Conservation (phyloP, 2,329 filamentous ascomycete species). For the Hymenoscyphus fraxineus region DNA sequence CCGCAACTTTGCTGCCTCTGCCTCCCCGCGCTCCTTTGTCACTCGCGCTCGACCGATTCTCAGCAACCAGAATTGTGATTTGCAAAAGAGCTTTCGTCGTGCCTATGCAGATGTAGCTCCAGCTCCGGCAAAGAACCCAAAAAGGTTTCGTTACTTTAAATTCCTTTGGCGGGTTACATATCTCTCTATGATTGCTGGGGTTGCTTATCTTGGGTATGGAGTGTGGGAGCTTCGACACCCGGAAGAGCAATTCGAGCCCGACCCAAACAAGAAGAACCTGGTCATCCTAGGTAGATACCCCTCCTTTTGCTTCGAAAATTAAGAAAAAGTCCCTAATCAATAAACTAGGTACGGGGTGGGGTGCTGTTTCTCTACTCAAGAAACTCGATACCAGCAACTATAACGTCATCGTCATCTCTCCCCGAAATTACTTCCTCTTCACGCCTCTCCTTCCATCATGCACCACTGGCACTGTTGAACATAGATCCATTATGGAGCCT, state of each 20-base stretch:
- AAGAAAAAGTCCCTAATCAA: neutral
- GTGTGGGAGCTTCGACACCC: slow-evolving; percentile 83
- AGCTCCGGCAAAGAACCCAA: slow-evolving; percentile 46
- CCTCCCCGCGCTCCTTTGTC: slow-evolving; percentile 25
- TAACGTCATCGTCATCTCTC: slow-evolving; percentile 96
- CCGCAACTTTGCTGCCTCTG: slow-evolving; percentile 31
- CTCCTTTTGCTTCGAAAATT: slow-evolving; percentile 18
- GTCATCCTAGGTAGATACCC: slow-evolving; percentile 75
- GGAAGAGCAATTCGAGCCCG: slow-evolving; percentile 70
- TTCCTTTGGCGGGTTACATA: slow-evolving; percentile 84
- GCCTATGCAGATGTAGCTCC: slow-evolving; percentile 37
- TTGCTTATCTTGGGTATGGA: slow-evolving; percentile 71
- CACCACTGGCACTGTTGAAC: slow-evolving; percentile 95
- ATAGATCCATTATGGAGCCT: slow-evolving; percentile 99
- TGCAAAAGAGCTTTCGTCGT: slow-evolving; percentile 42
- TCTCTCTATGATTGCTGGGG: slow-evolving; percentile 64
- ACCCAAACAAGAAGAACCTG: slow-evolving; percentile 92
- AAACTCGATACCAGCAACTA: slow-evolving; percentile 99
- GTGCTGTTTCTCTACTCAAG: slow-evolving; percentile 91
- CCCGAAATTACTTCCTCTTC: slow-evolving; percentile 99
- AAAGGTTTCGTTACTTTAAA: slow-evolving; percentile 65
- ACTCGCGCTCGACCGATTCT: slow-evolving; percentile 28
- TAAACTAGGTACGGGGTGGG: slow-evolving; percentile 84
- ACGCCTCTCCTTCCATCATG: slow-evolving; percentile 95
- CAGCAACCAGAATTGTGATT: slow-evolving; percentile 23